Evolutionary conservation across 1,284 basidiomycete genomes (phyloP), one percentile per base, ranked within the genome.

Genomic region (Austroboletus novae-zelandiae): DNA sequence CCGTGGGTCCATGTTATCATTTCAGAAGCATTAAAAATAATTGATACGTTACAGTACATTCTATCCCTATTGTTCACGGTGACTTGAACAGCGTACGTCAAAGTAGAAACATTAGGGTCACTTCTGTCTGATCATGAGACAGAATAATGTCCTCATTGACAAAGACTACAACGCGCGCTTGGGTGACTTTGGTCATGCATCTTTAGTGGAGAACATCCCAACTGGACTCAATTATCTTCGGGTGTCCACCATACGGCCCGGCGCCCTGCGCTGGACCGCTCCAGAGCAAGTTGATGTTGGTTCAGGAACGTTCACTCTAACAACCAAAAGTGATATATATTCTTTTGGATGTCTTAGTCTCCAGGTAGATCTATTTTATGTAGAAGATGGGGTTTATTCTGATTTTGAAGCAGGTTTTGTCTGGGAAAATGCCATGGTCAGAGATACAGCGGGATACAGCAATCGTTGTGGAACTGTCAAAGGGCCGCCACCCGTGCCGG

Each of bases 131-230:
- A 53, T 1, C 8, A 14, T 2, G 6, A 10, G 1, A 30, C 43
- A 58, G 57, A 51, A 43, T 15, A 60, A 59, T 5, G 45, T 59
- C 14, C 55, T 59, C 14, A n/a, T 59, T n/a, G 55, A 60, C 27
- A 29, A 6, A 27, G 14, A 57, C 13, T 46, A 40, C 18, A 51
- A 32, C 11, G 49, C 39, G 2, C 18, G 49, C 10, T 13, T 50
- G 8, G 18, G 6, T 6, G 51, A 52, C 9, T 50, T 52, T 9
- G 51, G 51, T 11, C 45, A 41, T 7, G 37, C 51, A 7, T 52
- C 51, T 2, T 36, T 45, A 29, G 20, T 45, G n/a, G 51, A 49
- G 7, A 42, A 34, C 9, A 36, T 44, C n/a, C 50, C 45, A 5
- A 43, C 42, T 2, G 48, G 37, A 31, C 20, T 51, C 9, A 13